Evolutionary conservation across 2,329 filamentous ascomycete genomes (phyloP).

Genomic region (Scedosporium apiospermum): DNA sequence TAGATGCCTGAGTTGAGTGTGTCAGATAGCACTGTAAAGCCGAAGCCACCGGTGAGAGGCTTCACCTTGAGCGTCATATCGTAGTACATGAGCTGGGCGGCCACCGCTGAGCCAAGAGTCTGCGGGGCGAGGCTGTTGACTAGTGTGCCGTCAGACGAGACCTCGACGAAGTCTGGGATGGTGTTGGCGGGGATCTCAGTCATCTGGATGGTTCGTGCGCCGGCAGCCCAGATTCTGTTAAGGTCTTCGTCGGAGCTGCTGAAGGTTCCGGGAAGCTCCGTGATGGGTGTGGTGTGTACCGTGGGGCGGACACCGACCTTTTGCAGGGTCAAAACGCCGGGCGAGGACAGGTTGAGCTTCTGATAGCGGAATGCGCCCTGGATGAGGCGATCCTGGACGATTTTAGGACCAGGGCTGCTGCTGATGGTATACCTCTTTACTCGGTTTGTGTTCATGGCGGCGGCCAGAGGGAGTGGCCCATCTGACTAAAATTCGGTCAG

Average conservation of each 20-base stretch:
- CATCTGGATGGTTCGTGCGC: slow-evolving; percentile 21
- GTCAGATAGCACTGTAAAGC: slow-evolving; percentile 19
- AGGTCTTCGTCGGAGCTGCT: slow-evolving; percentile 17
- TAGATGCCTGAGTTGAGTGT: slow-evolving; percentile 20
- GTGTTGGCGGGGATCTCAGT: slow-evolving; percentile 18
- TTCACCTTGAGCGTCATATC: slow-evolving; percentile 18
- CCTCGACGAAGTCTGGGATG: slow-evolving; percentile 17
- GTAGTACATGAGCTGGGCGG: slow-evolving; percentile 12
- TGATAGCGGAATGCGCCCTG: slow-evolving; percentile 26
- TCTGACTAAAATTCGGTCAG: slow-evolving; percentile 13
- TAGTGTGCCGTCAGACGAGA: slow-evolving; percentile 17
- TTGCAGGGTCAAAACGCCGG: slow-evolving; percentile 16
- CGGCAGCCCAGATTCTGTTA: slow-evolving; percentile 19
- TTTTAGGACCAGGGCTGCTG: slow-evolving; percentile 8
- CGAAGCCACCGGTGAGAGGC: slow-evolving; percentile 18
- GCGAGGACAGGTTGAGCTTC: slow-evolving; percentile 23
- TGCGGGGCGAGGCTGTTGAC: slow-evolving; percentile 19
- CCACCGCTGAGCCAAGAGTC: slow-evolving; percentile 8
- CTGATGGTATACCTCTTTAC: slow-evolving; percentile 24
- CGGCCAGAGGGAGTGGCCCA: slow-evolving; percentile 22
- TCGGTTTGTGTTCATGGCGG: slow-evolving; percentile 26
- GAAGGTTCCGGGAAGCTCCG: slow-evolving; percentile 18
- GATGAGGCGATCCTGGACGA: slow-evolving; percentile 20
- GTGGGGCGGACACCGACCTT: slow-evolving; percentile 18
- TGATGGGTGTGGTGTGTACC: slow-evolving; percentile 9